phyloP scores from a whole-genome alignment of 1,284 basidiomycete species.

The Heterobasidion irregulare region DNA sequence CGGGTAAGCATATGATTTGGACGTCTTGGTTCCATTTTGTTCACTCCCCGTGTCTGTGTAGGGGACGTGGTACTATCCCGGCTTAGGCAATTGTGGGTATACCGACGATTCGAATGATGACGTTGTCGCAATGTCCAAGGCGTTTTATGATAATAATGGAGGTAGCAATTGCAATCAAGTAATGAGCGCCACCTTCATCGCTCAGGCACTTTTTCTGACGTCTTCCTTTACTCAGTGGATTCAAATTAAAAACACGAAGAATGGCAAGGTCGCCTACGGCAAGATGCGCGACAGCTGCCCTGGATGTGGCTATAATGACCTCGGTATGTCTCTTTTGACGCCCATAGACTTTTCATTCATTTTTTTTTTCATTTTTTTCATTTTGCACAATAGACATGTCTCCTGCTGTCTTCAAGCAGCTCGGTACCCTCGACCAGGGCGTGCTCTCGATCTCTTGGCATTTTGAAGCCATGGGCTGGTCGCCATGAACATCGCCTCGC shows the following conservation, averaged over 20 bases:
- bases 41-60: constrained; percentile 12
- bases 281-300: constrained; percentile 26
- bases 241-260: constrained; percentile 23
- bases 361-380: not conserved
- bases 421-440: constrained; percentile 27
- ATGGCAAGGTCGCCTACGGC: constrained; percentile 22
- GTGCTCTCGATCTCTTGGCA: constrained; percentile 42
- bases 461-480: constrained; percentile 24
- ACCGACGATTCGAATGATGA: constrained; percentile 24
- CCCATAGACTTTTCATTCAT: not conserved
- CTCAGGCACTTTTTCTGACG: not conserved
- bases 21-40: constrained; percentile 1
- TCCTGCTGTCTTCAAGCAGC: constrained; percentile 32
- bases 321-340: constrained; percentile 20
- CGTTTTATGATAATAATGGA: constrained; percentile 19
- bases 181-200: not conserved
- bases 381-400: constrained; percentile 42
- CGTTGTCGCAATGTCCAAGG: constrained; percentile 30
- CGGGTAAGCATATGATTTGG: constrained; percentile 26
- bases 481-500: not conserved
- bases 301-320: constrained; percentile 22
- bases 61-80: constrained; percentile 34
- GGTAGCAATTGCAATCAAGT: constrained; percentile 32
- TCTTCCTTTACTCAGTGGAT: constrained; percentile 14
- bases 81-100: constrained; percentile 34